phyloP scores from a whole-genome alignment of 2,329 filamentous ascomycete species.

The Chaetomium strumarium region DNA sequence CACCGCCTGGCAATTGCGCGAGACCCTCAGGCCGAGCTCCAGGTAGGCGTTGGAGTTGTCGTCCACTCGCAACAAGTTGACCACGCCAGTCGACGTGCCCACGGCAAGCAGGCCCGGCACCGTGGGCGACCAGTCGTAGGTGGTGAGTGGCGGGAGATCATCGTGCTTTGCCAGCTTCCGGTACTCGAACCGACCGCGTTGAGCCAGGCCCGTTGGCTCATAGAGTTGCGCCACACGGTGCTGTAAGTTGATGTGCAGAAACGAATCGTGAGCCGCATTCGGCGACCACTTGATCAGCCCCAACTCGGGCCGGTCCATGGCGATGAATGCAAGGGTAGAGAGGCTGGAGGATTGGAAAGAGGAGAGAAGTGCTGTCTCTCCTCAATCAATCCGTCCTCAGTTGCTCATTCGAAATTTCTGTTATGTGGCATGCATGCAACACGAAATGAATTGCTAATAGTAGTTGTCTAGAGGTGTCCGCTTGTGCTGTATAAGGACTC shows the following conservation, averaged over 20 bases:
- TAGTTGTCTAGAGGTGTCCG: no score
- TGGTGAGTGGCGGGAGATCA: conserved; percentile 57
- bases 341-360: conserved; percentile 7
- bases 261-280: conserved; percentile 51
- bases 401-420: background rate
- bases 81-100: conserved; percentile 68
- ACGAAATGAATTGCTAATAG: background rate
- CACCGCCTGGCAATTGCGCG: conserved; percentile 73
- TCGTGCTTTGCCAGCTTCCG: conserved; percentile 53
- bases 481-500: no score
- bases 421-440: background rate
- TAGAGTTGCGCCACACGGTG: conserved; percentile 59
- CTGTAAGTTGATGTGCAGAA: conserved; percentile 60
- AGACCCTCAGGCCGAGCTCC: conserved; percentile 66
- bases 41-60: conserved; percentile 60
- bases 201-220: conserved; percentile 54
- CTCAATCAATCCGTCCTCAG: conserved; percentile 5
- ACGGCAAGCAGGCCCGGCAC: conserved; percentile 65
- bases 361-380: background rate
- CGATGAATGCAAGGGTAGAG: background rate
- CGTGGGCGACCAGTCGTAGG: conserved; percentile 61
- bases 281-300: conserved; percentile 64
- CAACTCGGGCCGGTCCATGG: conserved; percentile 53
- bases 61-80: conserved; percentile 67
- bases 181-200: conserved; percentile 52